These are phyloP conservation scores for Gossypium anomalum DNA, from an alignment of 345 rosid species.

Conservation along the genomic window DNA sequence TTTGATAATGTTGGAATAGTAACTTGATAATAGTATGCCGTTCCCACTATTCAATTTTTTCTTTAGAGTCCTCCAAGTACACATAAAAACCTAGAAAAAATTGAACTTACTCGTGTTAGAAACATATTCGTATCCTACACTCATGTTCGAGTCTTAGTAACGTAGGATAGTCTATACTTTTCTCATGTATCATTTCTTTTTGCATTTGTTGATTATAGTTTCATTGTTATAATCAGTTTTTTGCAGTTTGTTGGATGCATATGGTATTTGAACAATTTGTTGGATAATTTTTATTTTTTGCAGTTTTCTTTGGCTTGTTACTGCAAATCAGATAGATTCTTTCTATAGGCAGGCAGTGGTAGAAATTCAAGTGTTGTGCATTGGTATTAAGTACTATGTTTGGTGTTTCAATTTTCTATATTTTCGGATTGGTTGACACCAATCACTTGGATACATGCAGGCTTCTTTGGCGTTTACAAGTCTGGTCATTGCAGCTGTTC, in stretches of 20 bases:
- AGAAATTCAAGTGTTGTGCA: not conserved
- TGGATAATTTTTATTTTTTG: not conserved
- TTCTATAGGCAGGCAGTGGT: not conserved
- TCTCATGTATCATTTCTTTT: not conserved
- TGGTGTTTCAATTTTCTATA: not conserved
- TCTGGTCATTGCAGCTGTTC: constrained; percentile 70
- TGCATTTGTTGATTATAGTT: not conserved
- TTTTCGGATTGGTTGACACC: constrained; percentile 17
- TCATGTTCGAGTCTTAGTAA: not conserved
- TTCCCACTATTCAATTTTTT: not conserved
- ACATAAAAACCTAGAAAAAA: not conserved
- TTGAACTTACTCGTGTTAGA: not conserved
- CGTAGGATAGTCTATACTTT: not conserved
- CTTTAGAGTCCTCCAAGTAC: not conserved
- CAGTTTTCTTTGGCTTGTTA: not conserved
- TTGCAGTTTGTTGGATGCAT: not conserved
- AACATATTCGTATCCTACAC: not conserved
- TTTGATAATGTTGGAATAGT: not conserved
- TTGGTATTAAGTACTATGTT: constrained; percentile 7
- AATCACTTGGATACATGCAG: constrained; percentile 38
- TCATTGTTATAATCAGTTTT: not conserved
- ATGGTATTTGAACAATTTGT: not conserved
- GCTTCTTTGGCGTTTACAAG: constrained; percentile 76
- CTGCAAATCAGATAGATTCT: not conserved
- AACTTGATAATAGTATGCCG: not conserved